These are phyloP conservation scores for Mucor racemosus DNA, from an alignment of 371 early-diverging fungal species.

Conservation along the genomic window DNA sequence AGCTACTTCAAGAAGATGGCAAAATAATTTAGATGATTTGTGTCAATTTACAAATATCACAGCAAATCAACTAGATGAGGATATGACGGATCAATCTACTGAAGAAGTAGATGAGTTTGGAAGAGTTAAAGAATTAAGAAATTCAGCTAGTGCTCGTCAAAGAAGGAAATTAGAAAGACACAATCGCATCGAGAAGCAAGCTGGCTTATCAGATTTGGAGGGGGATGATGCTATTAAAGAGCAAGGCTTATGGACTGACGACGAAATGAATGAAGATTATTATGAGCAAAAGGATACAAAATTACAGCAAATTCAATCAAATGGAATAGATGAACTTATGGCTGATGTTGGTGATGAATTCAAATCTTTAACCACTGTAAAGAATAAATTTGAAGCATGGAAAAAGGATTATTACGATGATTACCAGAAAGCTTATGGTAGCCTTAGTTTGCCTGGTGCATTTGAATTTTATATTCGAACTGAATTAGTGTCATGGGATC, in stretches of 20 bases:
- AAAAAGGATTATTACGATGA: conserved; percentile 64
- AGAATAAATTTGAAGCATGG: conserved; percentile 69
- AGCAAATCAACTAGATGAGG: conserved; percentile 16
- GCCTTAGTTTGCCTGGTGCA: conserved; percentile 68
- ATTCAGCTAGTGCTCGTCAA: conserved; percentile 35
- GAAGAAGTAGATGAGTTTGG: conserved; percentile 55
- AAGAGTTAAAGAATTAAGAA: conserved; percentile 33
- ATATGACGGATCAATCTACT: conserved; percentile 19
- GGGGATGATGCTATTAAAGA: conserved; percentile 29
- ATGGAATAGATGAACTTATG: conserved; percentile 32
- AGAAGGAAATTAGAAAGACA: conserved; percentile 43
- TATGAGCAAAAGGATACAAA: conserved; percentile 35
- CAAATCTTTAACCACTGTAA: conserved; percentile 54
- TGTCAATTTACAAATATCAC: conserved; percentile 37
- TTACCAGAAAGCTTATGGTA: conserved; percentile 73
- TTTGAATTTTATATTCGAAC: conserved; percentile 73
- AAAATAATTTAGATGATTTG: conserved; percentile 57
- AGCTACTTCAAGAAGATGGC: conserved; percentile 43
- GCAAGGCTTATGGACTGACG: conserved; percentile 61
- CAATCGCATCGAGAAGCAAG: conserved; percentile 19
- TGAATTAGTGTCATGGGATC: conserved; percentile 68
- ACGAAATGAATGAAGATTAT: conserved; percentile 51
- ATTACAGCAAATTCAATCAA: conserved; percentile 31
- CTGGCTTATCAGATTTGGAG: conserved; percentile 11
- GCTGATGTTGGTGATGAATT: conserved; percentile 65